phyloP scores from a whole-genome alignment of 192 early-diverging fungal species.

The Linnemannia schmuckeri region DNA sequence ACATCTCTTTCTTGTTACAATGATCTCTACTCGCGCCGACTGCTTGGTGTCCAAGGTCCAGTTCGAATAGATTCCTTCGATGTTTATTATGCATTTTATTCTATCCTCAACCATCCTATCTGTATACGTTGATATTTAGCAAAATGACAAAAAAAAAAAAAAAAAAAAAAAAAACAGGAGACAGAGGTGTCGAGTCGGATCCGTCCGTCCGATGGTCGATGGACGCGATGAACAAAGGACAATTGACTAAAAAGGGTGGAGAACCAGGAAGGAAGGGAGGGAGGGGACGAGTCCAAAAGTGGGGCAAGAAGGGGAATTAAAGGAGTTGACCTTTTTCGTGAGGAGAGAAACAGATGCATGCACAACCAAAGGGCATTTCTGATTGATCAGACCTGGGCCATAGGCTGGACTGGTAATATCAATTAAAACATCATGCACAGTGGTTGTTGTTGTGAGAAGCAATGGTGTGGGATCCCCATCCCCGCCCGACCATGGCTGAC shows the following conservation, averaged over 20 bases:
- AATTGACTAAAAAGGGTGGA: not conserved
- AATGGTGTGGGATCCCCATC: too few relatives aligned
- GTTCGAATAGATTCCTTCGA: not conserved
- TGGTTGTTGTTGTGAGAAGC: too few relatives aligned
- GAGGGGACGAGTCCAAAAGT: not conserved
- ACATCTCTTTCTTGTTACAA: not conserved
- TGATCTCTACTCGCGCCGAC: slow-evolving; percentile 3
- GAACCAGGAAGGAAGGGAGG: not conserved
- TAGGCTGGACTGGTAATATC: too few relatives aligned
- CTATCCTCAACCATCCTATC: not conserved
- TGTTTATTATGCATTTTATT: not conserved
- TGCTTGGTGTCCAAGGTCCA: not conserved
- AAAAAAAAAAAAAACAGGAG: slow-evolving; percentile 2
- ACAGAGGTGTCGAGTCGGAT: not conserved
- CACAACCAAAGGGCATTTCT: too few relatives aligned
- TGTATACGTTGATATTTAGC: not conserved
- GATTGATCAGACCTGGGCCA: too few relatives aligned
- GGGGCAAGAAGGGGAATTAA: not conserved
- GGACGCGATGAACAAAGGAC: not conserved
- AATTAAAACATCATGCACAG: too few relatives aligned
- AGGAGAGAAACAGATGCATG: too few relatives aligned
- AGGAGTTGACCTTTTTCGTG: too few relatives aligned
- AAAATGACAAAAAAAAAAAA: not conserved
- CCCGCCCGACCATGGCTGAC: too few relatives aligned
- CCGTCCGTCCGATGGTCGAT: not conserved